phyloP scores from a whole-genome alignment of 2,329 filamentous ascomycete genomes.

The Teratosphaeria destructans region DNA sequence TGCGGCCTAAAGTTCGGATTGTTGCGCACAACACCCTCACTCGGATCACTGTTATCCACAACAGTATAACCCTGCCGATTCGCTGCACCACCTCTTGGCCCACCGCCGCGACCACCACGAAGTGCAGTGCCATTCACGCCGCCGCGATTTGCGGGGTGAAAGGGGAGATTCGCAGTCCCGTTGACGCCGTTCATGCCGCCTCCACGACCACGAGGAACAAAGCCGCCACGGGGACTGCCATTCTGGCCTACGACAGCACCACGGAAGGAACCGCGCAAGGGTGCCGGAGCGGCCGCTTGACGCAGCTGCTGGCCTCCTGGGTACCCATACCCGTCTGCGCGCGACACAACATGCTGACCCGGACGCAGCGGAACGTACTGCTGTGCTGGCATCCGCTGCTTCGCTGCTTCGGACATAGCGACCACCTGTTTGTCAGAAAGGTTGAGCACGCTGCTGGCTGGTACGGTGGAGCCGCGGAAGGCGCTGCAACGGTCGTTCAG shows the following conservation, averaged over 20 bases:
- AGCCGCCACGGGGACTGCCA: slow-evolving; percentile 20
- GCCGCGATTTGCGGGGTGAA: slow-evolving; percentile 21
- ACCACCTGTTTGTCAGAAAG: slow-evolving; percentile 72
- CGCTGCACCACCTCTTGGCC: slow-evolving; percentile 14
- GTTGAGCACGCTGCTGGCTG: slow-evolving; percentile 80
- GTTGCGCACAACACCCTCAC: slow-evolving; percentile 43
- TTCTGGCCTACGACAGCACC: slow-evolving; percentile 43
- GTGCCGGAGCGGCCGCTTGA: slow-evolving; percentile 45
- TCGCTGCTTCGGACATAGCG: slow-evolving; percentile 37
- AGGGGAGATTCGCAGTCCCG: slow-evolving; percentile 24
- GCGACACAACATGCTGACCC: slow-evolving; percentile 16
- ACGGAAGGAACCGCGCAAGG: slow-evolving; percentile 49
- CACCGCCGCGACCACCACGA: slow-evolving; percentile 31
- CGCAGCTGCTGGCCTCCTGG: slow-evolving; percentile 49
- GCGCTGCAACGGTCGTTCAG: slow-evolving; percentile 81
- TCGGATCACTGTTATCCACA: slow-evolving; percentile 41
- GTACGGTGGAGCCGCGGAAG: slow-evolving; percentile 89
- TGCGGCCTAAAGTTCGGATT: slow-evolving; percentile 49
- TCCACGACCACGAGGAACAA: slow-evolving; percentile 25
- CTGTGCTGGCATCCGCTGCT: slow-evolving; percentile 14
- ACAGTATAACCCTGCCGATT: slow-evolving; percentile 36
- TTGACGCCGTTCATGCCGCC: slow-evolving; percentile 12
- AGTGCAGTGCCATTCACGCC: slow-evolving; percentile 22
- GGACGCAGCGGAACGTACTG: slow-evolving; percentile 17
- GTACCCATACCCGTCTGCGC: slow-evolving; percentile 40